Percentiles rank a stretch among this genome's conserved stretches.
These are phyloP conservation scores for Thymus mandschuricus DNA, from an alignment of 257 asterid genomes.

Conservation along the genomic window DNA sequence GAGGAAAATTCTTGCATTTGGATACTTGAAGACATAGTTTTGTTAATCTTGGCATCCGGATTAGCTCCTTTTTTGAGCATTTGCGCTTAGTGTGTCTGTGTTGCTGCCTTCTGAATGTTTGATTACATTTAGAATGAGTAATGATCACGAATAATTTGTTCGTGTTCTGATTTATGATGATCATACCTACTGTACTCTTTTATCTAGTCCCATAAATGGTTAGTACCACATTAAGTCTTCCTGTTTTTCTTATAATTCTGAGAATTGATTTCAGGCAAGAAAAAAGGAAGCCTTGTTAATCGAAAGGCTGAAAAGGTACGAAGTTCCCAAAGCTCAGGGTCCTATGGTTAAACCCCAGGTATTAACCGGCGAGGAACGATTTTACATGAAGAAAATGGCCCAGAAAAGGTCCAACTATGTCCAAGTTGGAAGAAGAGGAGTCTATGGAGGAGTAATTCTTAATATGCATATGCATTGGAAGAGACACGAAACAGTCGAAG, in stretches of 20 bases:
- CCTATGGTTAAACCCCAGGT: slow-evolving; percentile 75
- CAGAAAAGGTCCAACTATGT: slow-evolving; percentile 88
- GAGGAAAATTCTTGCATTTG: too few relatives aligned
- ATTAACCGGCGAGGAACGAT: slow-evolving; percentile 85
- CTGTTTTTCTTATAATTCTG: slow-evolving; percentile 11
- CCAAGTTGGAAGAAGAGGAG: slow-evolving; percentile 94
- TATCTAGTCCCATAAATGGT: slow-evolving; percentile 9
- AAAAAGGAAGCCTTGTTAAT: slow-evolving; percentile 72
- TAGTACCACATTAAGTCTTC: background rate
- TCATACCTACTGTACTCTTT: background rate
- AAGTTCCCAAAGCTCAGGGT: slow-evolving; percentile 85
- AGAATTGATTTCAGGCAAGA: slow-evolving; percentile 59
- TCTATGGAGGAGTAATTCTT: slow-evolving; percentile 95
- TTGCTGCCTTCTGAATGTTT: background rate
- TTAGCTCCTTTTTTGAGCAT: background rate
- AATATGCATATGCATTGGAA: slow-evolving; percentile 99
- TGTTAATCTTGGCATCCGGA: background rate
- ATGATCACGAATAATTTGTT: background rate
- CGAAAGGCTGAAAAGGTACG: slow-evolving; percentile 82
- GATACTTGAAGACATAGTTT: too few relatives aligned
- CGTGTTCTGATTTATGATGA: background rate
- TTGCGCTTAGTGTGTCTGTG: background rate
- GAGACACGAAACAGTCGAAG: slow-evolving; percentile 95
- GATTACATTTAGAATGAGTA: background rate
- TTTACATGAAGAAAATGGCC: slow-evolving; percentile 88